Base-by-base conservation (phyloP, 768 basidiomycete genomes). In the Leccinellum rugosiceps region DNA sequence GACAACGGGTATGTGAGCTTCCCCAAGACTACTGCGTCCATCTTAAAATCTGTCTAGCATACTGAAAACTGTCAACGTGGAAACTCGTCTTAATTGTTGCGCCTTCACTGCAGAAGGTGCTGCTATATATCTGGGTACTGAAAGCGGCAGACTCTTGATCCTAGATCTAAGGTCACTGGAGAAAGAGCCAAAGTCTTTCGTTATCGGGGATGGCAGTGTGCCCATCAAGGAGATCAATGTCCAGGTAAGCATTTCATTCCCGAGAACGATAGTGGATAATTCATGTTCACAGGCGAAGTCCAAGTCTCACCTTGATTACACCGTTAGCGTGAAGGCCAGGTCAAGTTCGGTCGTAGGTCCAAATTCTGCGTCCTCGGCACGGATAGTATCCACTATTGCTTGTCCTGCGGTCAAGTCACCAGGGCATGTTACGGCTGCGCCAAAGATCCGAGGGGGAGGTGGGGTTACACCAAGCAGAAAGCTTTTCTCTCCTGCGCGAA, bases 51-150 rank as follows among this genome's bases (percentile, higher is more conserved):
- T 34, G 26, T 1, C 41, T 55, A 90, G 88, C 19, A 73, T 87
- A 46, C 79, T 87, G 60, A 83, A 85, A 26, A 81, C 78, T 2
- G 65, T 90, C 43, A 74, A 77, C 50, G 65, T 87, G 53, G 81
- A 84, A 56, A 72, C 73, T 1, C 72, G 77, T 1, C 65, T 89
- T 14, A 85, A 87, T 6, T 80, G 84, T n/a, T 69, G 87, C 3
- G 73, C 77, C 9, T 90, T 91, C 68, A 87, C 88, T 23, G 76
- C 81, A 0, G 87, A 90, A 59, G 88, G 89, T 6, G 85, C 81
- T 4, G 76, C 81, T 8, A 74, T 91, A 49, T 89, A 84, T 65
- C 58, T 85, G 4, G 88, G 88, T 1, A 86, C 88, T 5, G 78
- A 80, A 56, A 76, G 76, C 31, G 89, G 89, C 4, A 83, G 79